Conservation (phyloP, 129 eudicot species). For the Helianthus annuus region DNA sequence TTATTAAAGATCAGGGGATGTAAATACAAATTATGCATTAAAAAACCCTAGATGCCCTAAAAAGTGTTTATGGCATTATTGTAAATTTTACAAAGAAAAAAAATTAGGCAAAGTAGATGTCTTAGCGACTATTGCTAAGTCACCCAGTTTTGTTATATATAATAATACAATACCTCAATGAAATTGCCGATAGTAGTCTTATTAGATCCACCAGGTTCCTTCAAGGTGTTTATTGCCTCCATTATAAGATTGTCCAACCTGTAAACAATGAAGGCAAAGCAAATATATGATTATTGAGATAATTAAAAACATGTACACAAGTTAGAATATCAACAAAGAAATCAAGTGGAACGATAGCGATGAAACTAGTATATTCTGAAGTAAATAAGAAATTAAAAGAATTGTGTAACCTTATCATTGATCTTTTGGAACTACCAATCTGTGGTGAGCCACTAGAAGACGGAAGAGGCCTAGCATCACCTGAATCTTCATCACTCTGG, state of each 20-base stretch:
- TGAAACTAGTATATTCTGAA: not conserved
- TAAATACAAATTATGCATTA: no score
- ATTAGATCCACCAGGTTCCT: slow-evolving; percentile 93
- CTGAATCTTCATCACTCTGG: slow-evolving; percentile 75
- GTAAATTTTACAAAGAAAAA: no score
- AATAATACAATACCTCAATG: slow-evolving; percentile 63
- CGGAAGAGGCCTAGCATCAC: slow-evolving; percentile 56
- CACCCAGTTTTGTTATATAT: no score
- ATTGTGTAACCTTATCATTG: slow-evolving; percentile 70
- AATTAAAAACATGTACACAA: not conserved
- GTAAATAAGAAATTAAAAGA: not conserved
- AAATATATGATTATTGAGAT: slow-evolving; percentile 9
- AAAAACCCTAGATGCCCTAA: no score
- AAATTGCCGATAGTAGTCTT: slow-evolving; percentile 88
- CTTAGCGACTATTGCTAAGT: no score
- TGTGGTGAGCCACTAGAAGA: slow-evolving; percentile 73
- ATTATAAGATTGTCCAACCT: slow-evolving; percentile 94
- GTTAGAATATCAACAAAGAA: not conserved
- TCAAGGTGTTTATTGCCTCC: slow-evolving; percentile 88
- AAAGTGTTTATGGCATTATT: no score
- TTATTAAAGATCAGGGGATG: no score
- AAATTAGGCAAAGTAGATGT: no score
- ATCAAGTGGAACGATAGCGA: not conserved
- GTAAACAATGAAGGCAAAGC: slow-evolving; percentile 24
- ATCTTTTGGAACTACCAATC: slow-evolving; percentile 74